Base-by-base conservation (phyloP, 148 eudicot species). In the Pharnaceum exiguum region DNA sequence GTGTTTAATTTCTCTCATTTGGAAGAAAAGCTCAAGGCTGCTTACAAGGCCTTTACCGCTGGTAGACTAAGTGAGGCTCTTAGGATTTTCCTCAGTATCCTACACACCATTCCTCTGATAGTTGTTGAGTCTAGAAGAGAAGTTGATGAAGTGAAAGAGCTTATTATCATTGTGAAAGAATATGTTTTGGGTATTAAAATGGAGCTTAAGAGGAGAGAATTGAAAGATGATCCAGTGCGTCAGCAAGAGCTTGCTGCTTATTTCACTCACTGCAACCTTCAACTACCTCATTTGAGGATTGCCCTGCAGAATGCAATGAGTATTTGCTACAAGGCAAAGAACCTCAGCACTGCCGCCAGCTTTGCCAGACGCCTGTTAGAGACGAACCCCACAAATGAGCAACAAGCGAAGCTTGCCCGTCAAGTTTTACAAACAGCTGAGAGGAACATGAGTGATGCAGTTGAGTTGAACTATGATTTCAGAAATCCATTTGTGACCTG, bases 231-330 rank as follows among this genome's bases (percentile, higher is more conserved):
- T 46, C 93, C 96, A 0, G 65, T 80, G 35, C 97, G 90, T 66
- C 89, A 84, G 47, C 95, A 87, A 62, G 97, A 90, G 70, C 80
- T 90, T 17, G 97, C 96, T 6, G 97, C 97, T 9, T 90, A 90
- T 71, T 90, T 90, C 62, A 87, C 97, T 23, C 97, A 87, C 55
- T 87, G 95, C 75, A 80, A 77, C 46, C 95, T 90, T 52, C 97
- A 90, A 77, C 62, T 57, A 23, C 87, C 93, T 46, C 97, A 90
- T 69, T 46, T 74, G 77, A 84, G 96, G 66, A 87, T 87, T 44
- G 97, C 95, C 10, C 67, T 90, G 49, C 59, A 71, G 47, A 84
- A 65, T 60, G 97, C 97, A 0, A 87, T 90, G 87, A 69, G 69
- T 13, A 79, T 84, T 18, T 87, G 93, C 66, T 84, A 45, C 60